Evolutionary conservation across 768 basidiomycete species (phyloP).

Genomic region (Leccinum pellstonianum): DNA sequence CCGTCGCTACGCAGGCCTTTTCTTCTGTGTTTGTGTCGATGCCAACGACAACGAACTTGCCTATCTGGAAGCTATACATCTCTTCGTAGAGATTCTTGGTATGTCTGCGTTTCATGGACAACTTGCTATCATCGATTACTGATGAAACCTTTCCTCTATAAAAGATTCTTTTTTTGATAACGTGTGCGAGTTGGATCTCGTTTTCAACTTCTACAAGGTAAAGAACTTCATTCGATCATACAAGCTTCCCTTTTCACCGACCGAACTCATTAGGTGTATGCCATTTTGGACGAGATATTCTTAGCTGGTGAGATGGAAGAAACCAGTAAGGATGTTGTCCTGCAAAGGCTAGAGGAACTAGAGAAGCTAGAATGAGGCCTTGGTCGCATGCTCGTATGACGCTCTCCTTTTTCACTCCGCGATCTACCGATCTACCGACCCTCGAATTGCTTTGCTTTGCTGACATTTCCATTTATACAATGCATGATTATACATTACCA

Average conservation of each 20-base stretch:
- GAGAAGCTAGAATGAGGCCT: constrained; percentile 81
- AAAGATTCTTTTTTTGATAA: constrained; percentile 98
- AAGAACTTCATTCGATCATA: not conserved
- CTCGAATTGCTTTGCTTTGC: constrained; percentile 10
- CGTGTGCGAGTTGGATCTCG: constrained; percentile 95
- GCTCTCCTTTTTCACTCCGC: constrained; percentile 5
- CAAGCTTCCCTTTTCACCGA: constrained; percentile 7
- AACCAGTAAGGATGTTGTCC: constrained; percentile 94
- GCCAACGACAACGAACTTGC: constrained; percentile 98
- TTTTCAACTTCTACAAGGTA: constrained; percentile 99
- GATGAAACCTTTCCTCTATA: not conserved
- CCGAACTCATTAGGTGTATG: constrained; percentile 70
- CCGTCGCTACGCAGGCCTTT: constrained; percentile 93
- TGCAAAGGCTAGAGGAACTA: constrained; percentile 84
- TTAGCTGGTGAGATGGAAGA: constrained; percentile 98
- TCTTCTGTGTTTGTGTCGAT: constrained; percentile 97
- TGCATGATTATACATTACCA: not conserved
- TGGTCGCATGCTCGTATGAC: constrained; percentile 10
- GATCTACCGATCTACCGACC: constrained; percentile 6
- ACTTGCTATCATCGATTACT: not conserved
- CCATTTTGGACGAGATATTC: constrained; percentile 97
- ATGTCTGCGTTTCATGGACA: constrained; percentile 24
- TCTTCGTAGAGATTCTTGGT: constrained; percentile 98
- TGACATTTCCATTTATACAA: constrained; percentile 12
- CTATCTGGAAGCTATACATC: constrained; percentile 95